Base-by-base conservation (phyloP, 805 yeast genomes). In the Metschnikowia continentalis region DNA sequence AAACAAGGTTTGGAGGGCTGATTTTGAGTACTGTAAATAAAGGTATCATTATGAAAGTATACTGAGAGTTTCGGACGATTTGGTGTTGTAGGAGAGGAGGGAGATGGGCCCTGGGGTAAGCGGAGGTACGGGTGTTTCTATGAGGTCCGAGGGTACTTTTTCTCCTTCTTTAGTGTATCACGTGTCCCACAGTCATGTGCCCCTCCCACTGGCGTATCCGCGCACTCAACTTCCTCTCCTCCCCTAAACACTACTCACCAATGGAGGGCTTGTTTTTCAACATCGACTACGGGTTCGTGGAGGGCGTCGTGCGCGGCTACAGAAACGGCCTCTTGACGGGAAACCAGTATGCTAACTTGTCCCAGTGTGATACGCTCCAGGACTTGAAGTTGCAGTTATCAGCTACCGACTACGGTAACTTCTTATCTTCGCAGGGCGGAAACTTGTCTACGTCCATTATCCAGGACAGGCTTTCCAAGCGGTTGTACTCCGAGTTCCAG, bases 241-340 rank as follows among this genome's bases (percentile, higher is more conserved):
- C 39, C 48, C 39, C 36, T 23, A 46, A 40, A 32, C 11, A 14
- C 32, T 13, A 32, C 20, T 32, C 35, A 17, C 48, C 49, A 48
- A 92, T 92, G 99, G 98, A 94, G 68, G 97, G 97, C 26, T 78
- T 92, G 46, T 90, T 78, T 70, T 94, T 94, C 75, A 94, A 94
- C 74, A 78, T 90, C 55, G 91, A 92, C 66, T 67, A 79, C 67
- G 99, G 99, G 20, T 94, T 79, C 72, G 79, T 94, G 59, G 99
- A 94, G 71, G 99, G 92, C 42, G 81, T 95, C 33, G 96, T 92
- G 39, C 84, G 99, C 63, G 99, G 99, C 20, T 89, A 91, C 76
- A 83, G 91, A 63, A 83, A 86, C 52, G 96, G 96, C 0, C 76
- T 94, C 26, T 68, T 94, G 46, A 81, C 85, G 10, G 70, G 81